These are phyloP conservation scores for Gaeumannomyces sp. DNA, from an alignment of 2,329 filamentous ascomycete genomes.

Conservation along the genomic window DNA sequence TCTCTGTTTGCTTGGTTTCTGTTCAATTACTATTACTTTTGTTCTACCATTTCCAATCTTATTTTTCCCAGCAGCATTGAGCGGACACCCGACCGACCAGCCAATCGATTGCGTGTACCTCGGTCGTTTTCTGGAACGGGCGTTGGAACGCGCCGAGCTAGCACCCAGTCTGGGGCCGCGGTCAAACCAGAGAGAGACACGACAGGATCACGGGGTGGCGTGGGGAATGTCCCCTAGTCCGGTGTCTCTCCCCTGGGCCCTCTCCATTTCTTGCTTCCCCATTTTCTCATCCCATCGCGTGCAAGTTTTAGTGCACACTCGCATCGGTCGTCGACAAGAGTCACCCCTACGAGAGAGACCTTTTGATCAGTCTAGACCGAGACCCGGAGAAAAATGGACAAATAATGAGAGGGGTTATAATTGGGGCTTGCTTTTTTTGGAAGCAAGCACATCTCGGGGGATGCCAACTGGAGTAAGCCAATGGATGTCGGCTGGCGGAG, in stretches of 20 bases:
- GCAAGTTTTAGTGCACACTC: background rate
- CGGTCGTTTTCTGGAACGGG: no score
- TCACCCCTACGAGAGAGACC: background rate
- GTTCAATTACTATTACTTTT: background rate
- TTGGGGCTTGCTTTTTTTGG: background rate
- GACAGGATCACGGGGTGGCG: background rate
- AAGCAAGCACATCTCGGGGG: background rate
- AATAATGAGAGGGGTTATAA: background rate
- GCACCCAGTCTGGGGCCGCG: background rate
- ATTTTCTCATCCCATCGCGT: background rate
- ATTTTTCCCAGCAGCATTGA: background rate
- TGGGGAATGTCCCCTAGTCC: background rate
- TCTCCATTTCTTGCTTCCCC: background rate
- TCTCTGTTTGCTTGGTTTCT: constrained; percentile 1
- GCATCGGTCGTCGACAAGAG: background rate
- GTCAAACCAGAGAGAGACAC: background rate
- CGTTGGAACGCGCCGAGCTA: background rate
- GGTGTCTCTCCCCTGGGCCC: background rate
- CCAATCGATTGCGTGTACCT: no score
- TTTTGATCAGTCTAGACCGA: background rate
- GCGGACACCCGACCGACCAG: no score
- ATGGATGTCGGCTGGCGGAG: no score
- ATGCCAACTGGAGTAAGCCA: no score
- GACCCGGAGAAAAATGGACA: background rate
- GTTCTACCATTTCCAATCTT: background rate